Percentiles rank a stretch among this genome's conserved stretches.
Evolutionary conservation across 179 eudicot genomes (phyloP).

Genomic region (Spinacia oleracea): DNA sequence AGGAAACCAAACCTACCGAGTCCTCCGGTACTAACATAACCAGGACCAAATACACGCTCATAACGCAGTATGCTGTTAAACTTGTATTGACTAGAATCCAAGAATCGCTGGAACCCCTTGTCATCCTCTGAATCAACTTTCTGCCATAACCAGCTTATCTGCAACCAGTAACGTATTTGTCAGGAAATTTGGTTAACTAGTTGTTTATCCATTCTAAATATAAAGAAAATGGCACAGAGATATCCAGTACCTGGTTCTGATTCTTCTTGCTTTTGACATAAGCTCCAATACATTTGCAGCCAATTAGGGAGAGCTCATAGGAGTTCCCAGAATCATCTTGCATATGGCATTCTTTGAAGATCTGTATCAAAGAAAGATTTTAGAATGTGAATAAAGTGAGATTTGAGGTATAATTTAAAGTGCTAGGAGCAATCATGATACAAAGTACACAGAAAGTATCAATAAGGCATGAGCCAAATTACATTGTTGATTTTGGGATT

Average conservation of each 20-base stretch:
- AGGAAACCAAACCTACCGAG: conserved; percentile 49
- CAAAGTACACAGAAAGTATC: background rate
- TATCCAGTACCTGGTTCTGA: conserved; percentile 77
- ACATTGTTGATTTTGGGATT: background rate
- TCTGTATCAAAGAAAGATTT: conserved; percentile 41
- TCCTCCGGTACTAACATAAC: conserved; percentile 98
- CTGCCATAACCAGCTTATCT: conserved; percentile 98
- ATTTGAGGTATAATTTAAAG: background rate
- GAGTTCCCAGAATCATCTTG: conserved; percentile 62
- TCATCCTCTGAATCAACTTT: conserved; percentile 81
- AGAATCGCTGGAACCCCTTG: conserved; percentile 77
- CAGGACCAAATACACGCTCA: conserved; percentile 90
- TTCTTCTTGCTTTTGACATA: conserved; percentile 91
- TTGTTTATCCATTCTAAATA: background rate
- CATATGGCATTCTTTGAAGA: conserved; percentile 73
- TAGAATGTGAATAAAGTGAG: background rate
- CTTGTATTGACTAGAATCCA: conserved; percentile 91
- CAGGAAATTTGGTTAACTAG: background rate
- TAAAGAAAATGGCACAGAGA: conserved; percentile 1
- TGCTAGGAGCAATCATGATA: background rate
- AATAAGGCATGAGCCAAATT: background rate
- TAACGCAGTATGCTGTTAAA: conserved; percentile 81
- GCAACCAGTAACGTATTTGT: conserved; percentile 28
- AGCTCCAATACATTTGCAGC: conserved; percentile 97
- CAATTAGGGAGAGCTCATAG: conserved; percentile 74